Base-by-base conservation (phyloP, 306 rosid genomes). In the Corylus avellana region DNA sequence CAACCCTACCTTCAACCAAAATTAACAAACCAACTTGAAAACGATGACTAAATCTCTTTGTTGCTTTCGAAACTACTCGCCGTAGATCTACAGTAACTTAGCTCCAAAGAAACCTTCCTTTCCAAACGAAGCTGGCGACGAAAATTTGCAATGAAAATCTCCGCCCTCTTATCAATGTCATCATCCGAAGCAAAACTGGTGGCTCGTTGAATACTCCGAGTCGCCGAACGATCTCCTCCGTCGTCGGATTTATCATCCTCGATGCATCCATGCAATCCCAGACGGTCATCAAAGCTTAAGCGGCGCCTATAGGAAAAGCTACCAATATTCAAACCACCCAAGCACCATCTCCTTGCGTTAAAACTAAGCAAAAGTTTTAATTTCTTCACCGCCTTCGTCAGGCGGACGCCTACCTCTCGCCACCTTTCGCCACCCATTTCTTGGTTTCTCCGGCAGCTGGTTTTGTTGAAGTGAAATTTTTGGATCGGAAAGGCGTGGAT, bases 111-210 rank as follows among this genome's bases (percentile, higher is more conserved):
- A 86, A 81, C 77, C 55, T 85, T 83, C 51, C 90, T 82, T 73
- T 90, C 95, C 27, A 85, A 76, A 56, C 79, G 61, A 18, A 92
- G 86, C 14, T 76, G 88, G 27, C 83, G 87, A 2, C 85, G 84
- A 75, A 92, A 92, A 32, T 87, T 85, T 5, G 86, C 79, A 69
- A 92, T 92, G 69, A 92, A 92, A 61, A 80, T 69, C 80, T 92
- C 92, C 44, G 95, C 93, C 63, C 84, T 87, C 67, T 18, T 74
- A 78, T 92, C 89, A 66, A 92, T 76, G 76, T 91, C 97, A 56
- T 78, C 86, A 46, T 73, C 79, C 22, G 29, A 70, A n/a, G 47
- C 81, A 72, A 44, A 72, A 78, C 77, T 80, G 29, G 25, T 63
- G 3, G 85, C 59, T 72, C 79, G 80, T 17, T 73, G 86, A 76